These are phyloP conservation scores for Pascua guehoae DNA, from an alignment of 1,284 basidiomycete species.

Conservation along the genomic window DNA sequence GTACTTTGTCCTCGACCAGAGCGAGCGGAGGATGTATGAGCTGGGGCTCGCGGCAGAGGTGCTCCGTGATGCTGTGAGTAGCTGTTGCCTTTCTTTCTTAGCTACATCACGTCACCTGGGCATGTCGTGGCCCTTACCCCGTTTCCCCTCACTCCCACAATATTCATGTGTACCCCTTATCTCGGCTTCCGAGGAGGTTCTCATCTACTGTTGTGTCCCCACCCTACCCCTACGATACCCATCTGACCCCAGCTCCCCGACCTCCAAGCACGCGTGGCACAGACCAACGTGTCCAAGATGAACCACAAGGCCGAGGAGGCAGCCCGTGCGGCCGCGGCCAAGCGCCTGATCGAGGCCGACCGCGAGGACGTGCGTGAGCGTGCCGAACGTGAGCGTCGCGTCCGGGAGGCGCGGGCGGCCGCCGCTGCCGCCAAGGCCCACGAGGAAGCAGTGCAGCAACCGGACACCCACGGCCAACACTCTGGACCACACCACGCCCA, in stretches of 20 bases:
- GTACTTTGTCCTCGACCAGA: slow-evolving; percentile 30
- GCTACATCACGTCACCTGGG: neutral
- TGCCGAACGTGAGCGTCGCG: slow-evolving; percentile 31
- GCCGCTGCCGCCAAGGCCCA: slow-evolving; percentile 13
- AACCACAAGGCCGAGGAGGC: slow-evolving; percentile 32
- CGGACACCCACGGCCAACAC: neutral
- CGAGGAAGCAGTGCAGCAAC: neutral
- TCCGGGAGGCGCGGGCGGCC: slow-evolving; percentile 21
- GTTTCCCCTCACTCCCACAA: neutral
- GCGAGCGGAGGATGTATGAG: slow-evolving; percentile 33
- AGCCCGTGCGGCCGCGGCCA: slow-evolving; percentile 28
- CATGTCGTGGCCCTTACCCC: neutral
- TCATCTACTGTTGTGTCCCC: no score
- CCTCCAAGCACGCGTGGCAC: slow-evolving; percentile 19
- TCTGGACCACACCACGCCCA: neutral
- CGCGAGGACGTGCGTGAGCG: slow-evolving; percentile 34
- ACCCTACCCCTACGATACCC: no score
- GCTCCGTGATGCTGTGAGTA: slow-evolving; percentile 36
- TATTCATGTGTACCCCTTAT: no score
- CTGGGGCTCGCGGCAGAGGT: slow-evolving; percentile 33
- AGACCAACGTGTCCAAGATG: slow-evolving; percentile 9
- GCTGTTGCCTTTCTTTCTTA: neutral
- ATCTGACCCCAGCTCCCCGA: slow-evolving; percentile 21
- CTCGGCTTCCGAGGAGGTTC: no score
- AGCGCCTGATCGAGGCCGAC: slow-evolving; percentile 40